phyloP scores from a whole-genome alignment of 441 rosid genomes.

The Bruguiera hainesii region DNA sequence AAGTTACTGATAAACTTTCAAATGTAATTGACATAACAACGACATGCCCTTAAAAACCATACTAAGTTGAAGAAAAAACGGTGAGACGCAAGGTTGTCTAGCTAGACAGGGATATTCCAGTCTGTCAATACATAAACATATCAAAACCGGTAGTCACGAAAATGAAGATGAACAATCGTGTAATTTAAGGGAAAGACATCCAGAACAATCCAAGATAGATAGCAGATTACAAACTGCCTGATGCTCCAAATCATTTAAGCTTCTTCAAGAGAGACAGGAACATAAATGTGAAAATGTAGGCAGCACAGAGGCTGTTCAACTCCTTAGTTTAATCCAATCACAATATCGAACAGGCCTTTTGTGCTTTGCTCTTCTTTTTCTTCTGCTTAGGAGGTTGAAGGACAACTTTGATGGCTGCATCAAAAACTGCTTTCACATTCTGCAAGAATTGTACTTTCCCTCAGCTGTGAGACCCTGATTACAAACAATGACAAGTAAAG shows the following conservation, averaged over 20 bases:
- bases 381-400: constrained; percentile 89
- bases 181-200: constrained; percentile 31
- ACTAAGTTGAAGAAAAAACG: constrained; percentile 18
- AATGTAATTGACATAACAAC: constrained; percentile 2
- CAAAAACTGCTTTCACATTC: constrained; percentile 91
- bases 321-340: constrained; percentile 36
- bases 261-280: constrained; percentile 28
- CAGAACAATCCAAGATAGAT: constrained; percentile 30
- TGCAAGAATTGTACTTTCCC: constrained; percentile 26
- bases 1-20: background rate
- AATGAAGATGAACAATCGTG: constrained; percentile 27
- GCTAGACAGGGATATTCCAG: constrained; percentile 28
- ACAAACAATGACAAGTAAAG: background rate
- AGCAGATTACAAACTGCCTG: constrained; percentile 27
- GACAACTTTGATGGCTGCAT: constrained; percentile 84
- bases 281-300: constrained; percentile 15
- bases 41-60: constrained; percentile 13
- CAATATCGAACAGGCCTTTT: constrained; percentile 72
- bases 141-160: constrained; percentile 28
- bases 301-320: constrained; percentile 20
- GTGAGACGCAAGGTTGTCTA: constrained; percentile 24
- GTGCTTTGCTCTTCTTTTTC: constrained; percentile 82
- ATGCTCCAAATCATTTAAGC: constrained; percentile 30
- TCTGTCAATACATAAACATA: constrained; percentile 38
- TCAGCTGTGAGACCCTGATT: background rate